Base-by-base conservation (phyloP, 768 basidiomycete species). In the Termitomyces sp. region DNA sequence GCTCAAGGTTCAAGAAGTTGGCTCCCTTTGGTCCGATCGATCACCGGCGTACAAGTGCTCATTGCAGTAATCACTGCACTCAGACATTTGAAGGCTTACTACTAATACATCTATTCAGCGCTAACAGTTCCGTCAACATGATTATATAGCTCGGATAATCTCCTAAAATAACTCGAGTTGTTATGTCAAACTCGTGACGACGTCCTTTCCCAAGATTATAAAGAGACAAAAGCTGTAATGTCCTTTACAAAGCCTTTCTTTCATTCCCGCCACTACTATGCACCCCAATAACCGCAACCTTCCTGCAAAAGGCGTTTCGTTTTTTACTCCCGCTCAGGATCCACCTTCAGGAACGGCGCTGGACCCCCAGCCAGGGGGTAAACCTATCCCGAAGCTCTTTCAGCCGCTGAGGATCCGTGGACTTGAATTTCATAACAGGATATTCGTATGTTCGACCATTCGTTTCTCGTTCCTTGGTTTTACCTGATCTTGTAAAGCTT, bases 391-490 rank as follows among this genome's bases (percentile, higher is more conserved):
- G 1, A 67, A 69, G 50, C 67, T 84, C 20, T 86, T 86, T 71
- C 77, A 81, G 64, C 84, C 84, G 5, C 59, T 86, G 56, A 80
- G 75, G 66, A 84, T 82, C 41, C 74, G 82, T 30, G 79, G 79
- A 4, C 72, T 79, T 1, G 76, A 77, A 38, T 79, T 84, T 59
- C 82, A 80, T 18, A 85, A 83, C 63, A 76, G 83, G 49, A 81
- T 84, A 7, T 80, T 80, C 54, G 82, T 84, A 60, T 64, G 80
- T 63, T 23, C 28, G 6, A 50, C 51, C 8, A 10, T 20, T 32
- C 18, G 4, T 12, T n/a, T 32, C 6, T 32, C 32, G 7, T 32
- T 20, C 48, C 1, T 33, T 46, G 20, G 2, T 18, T 14, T 35
- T 32, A 46, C 16, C 51, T 56, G 36, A 18, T 33, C 7, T 57